Evolutionary conservation across 257 asterid species (phyloP).

Genomic region (Jacaranda copaia): DNA sequence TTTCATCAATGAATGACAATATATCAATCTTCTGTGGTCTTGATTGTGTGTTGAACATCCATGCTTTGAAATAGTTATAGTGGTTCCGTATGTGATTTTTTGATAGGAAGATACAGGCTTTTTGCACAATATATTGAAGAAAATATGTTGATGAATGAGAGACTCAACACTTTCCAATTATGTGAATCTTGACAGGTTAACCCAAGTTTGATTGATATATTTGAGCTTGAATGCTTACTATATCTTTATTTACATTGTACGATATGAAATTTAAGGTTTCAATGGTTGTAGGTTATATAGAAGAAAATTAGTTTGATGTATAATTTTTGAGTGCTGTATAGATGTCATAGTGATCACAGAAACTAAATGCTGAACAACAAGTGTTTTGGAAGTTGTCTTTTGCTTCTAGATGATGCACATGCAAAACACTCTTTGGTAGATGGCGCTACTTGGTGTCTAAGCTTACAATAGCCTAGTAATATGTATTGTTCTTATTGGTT

Average conservation of each 20-base stretch:
- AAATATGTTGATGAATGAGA: constrained; percentile 89
- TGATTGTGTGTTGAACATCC: constrained; percentile 79
- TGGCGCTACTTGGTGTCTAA: constrained; percentile 31
- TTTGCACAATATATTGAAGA: constrained; percentile 91
- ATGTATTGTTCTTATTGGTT: constrained; percentile 26
- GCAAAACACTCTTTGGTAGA: constrained; percentile 28
- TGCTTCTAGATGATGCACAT: constrained; percentile 37
- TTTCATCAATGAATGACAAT: constrained; percentile 87
- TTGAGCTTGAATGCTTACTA: constrained; percentile 16
- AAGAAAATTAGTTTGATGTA: constrained; percentile 30
- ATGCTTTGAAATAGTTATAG: constrained; percentile 74
- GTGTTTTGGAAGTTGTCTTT: constrained; percentile 38
- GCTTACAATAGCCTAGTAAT: constrained; percentile 18
- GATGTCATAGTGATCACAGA: constrained; percentile 41
- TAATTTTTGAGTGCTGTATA: constrained; percentile 41
- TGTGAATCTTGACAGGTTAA: constrained; percentile 48
- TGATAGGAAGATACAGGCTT: constrained; percentile 84
- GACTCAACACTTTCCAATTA: constrained; percentile 64
- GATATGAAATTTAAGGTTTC: constrained; percentile 25
- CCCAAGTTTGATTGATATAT: neutral
- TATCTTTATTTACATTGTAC: constrained; percentile 37
- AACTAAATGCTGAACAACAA: constrained; percentile 56
- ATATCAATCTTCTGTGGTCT: constrained; percentile 87
- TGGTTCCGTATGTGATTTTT: constrained; percentile 90
- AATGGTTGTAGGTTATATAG: constrained; percentile 25